A percentile compares a stretch with the other conserved stretches of the same genome.
Conservation (phyloP, 106 monocot species). For the Platanthera zijinensis region DNA sequence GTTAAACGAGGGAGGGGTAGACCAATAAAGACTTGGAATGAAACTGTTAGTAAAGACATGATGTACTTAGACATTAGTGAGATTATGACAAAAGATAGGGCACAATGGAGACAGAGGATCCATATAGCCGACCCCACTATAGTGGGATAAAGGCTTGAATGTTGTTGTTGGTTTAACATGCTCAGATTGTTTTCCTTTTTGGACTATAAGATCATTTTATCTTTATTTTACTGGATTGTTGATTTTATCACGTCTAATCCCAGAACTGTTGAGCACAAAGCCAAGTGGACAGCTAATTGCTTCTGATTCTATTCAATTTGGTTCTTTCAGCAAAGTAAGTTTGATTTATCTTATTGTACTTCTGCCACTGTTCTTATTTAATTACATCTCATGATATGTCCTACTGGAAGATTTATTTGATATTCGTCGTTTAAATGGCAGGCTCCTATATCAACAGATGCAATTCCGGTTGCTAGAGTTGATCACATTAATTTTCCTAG, state of each 20-base stretch:
- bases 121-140: too few relatives aligned
- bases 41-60: too few relatives aligned
- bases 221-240: background rate
- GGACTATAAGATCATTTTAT: background rate
- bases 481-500: slow-evolving; percentile 14
- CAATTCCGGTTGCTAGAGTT: slow-evolving; percentile 17
- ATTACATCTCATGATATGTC: background rate
- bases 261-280: slow-evolving; percentile 3
- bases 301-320: background rate
- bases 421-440: slow-evolving; percentile 9
- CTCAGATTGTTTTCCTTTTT: background rate
- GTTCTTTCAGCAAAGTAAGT: slow-evolving; percentile 5
- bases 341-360: background rate
- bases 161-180: too few relatives aligned
- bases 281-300: slow-evolving; percentile 1
- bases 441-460: slow-evolving; percentile 26
- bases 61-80: too few relatives aligned
- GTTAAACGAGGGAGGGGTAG: too few relatives aligned
- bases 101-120: too few relatives aligned
- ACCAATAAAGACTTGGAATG: too few relatives aligned
- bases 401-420: background rate
- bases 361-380: background rate
- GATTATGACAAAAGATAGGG: too few relatives aligned
- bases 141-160: too few relatives aligned
- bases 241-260: background rate